These are phyloP conservation scores for Aurifilum marmelostoma DNA, from an alignment of 2,329 filamentous ascomycete species.

Conservation along the genomic window DNA sequence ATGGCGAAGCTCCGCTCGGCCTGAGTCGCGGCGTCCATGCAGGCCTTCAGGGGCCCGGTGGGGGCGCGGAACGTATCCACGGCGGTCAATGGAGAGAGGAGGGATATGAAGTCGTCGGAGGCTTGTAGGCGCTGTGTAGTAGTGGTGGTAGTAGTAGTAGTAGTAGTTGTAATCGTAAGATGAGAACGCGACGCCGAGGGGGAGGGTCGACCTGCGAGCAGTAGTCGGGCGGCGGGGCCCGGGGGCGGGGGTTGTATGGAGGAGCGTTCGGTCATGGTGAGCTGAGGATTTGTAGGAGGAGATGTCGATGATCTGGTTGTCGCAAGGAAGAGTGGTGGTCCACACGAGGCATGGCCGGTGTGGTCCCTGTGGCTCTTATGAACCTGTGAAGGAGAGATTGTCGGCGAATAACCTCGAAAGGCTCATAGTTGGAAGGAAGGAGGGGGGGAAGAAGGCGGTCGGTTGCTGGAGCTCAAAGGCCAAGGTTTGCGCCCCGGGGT, in stretches of 20 bases:
- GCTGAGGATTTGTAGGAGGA: neutral
- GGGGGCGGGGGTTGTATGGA: slow-evolving; percentile 38
- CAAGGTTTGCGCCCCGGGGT: slow-evolving; percentile 8
- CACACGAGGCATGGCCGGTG: slow-evolving; percentile 28
- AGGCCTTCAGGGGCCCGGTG: slow-evolving; percentile 56
- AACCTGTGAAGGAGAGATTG: slow-evolving; percentile 29
- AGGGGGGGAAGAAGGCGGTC: slow-evolving; percentile 2
- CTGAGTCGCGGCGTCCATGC: slow-evolving; percentile 64
- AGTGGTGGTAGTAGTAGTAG: neutral
- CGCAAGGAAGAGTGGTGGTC: slow-evolving; percentile 15
- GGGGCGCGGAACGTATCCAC: slow-evolving; percentile 62
- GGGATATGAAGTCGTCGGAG: slow-evolving; percentile 62
- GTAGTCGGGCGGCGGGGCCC: slow-evolving; percentile 43
- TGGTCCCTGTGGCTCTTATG: slow-evolving; percentile 28
- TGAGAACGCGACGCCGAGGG: slow-evolving; percentile 49
- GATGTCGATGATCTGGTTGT: slow-evolving; percentile 22
- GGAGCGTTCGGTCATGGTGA: slow-evolving; percentile 44
- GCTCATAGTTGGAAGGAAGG: slow-evolving; percentile 25
- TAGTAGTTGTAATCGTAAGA: neutral
- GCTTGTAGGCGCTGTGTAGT: slow-evolving; percentile 45
- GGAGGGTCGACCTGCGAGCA: slow-evolving; percentile 43
- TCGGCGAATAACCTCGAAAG: slow-evolving; percentile 24
- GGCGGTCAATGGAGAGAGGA: slow-evolving; percentile 63
- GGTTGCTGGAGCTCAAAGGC: slow-evolving; percentile 3
- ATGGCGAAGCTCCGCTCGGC: slow-evolving; percentile 73